These are phyloP conservation scores for Boletus rubropictus DNA, from an alignment of 768 basidiomycete genomes.

Conservation along the genomic window DNA sequence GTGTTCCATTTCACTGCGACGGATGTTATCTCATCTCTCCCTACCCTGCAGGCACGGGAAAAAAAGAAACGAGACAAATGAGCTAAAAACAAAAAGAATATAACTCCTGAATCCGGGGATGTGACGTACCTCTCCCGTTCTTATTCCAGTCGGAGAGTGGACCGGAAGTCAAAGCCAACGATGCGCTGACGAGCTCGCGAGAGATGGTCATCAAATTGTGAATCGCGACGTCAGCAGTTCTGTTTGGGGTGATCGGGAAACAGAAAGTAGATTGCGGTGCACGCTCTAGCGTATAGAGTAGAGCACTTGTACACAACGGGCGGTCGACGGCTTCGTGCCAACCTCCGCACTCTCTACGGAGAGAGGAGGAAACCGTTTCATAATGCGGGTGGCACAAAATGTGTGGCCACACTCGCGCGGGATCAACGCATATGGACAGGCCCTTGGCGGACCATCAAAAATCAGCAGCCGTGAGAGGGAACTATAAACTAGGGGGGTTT, in stretches of 20 bases:
- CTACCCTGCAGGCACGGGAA: slow-evolving; percentile 36
- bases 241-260: slow-evolving; percentile 62
- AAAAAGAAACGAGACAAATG: slow-evolving; percentile 6
- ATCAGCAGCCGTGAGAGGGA: slow-evolving; percentile 3
- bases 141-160: slow-evolving; percentile 48
- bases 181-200: slow-evolving; percentile 33
- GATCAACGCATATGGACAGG: slow-evolving; percentile 52
- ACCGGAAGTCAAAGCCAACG: slow-evolving; percentile 27
- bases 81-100: slow-evolving; percentile 1
- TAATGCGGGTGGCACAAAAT: slow-evolving; percentile 60
- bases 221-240: slow-evolving; percentile 47
- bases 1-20: slow-evolving; percentile 45
- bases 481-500: neutral
- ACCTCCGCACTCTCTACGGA: slow-evolving; percentile 55
- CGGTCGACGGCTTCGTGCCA: slow-evolving; percentile 69
- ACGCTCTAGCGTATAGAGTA: slow-evolving; percentile 48
- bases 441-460: slow-evolving; percentile 25
- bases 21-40: slow-evolving; percentile 50
- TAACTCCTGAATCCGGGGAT: slow-evolving; percentile 20
- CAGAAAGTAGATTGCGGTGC: slow-evolving; percentile 45
- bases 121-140: slow-evolving; percentile 43
- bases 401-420: slow-evolving; percentile 60
- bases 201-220: slow-evolving; percentile 48
- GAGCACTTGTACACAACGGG: slow-evolving; percentile 55
- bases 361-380: slow-evolving; percentile 64